Base-by-base conservation (phyloP, 805 yeast genomes). In the Hanseniaspora valbyensis region DNA sequence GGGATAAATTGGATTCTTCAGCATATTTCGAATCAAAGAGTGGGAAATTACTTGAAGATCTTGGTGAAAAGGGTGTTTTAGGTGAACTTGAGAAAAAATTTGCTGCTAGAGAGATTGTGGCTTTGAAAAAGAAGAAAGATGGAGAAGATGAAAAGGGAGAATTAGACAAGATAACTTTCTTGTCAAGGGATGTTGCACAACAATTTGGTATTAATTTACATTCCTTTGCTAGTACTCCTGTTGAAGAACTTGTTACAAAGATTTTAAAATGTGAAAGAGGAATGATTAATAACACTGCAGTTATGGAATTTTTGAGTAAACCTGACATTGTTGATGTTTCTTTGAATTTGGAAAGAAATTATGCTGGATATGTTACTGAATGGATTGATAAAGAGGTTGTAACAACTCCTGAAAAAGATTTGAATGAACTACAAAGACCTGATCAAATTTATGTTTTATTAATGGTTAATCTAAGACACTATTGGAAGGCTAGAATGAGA, bases 191-290 rank as follows among this genome's bases (percentile, higher is more conserved):
- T 58, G 67, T 88, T 41, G 85, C 95, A 1, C 98, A 92, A 61
- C 96, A 87, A 58, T 88, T 92, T 69, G 95, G 95, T 36, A 92
- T 92, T 60, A 89, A 90, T 61, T 70, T 92, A 48, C 97, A 92
- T 61, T 73, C 79, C 68, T 86, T 78, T 65, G 72, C 86, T 4
- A 69, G 69, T 38, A 56, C 77, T 21, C 57, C 80, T 0, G 95
- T 81, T 34, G 77, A 74, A 4, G 83, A 77, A 39, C 71, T 90
- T 26, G 81, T 90, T 7, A 49, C 57, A n/a, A 82, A 81, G 61
- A 76, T 92, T 8, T 68, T 92, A 54, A 75, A 72, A 42, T 92
- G 98, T 68, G 83, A 85, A 49, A 69, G 69, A 21, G 89, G 82
- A 9, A 75, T 90, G 8, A 54, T 90, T 50, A 73, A 74, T 18